phyloP scores from a whole-genome alignment of 2,329 filamentous ascomycete genomes.

The Stachybotrys echinatus region DNA sequence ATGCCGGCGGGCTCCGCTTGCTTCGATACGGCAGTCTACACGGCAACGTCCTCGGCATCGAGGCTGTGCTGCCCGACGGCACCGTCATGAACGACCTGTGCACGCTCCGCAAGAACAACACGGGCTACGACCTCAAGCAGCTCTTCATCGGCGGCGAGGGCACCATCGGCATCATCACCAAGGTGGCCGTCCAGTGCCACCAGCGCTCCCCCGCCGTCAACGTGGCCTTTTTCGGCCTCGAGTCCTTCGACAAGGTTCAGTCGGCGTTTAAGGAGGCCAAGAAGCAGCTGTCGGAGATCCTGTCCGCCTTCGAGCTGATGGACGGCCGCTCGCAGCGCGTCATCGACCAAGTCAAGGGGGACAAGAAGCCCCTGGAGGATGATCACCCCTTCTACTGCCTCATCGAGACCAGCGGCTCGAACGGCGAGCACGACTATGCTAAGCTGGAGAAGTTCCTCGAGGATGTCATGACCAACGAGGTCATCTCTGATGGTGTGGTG shows the following conservation, averaged over 20 bases:
- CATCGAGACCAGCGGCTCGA: conserved; percentile 93
- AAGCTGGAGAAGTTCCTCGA: conserved; percentile 91
- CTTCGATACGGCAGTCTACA: conserved; percentile 92
- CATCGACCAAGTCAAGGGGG: conserved; percentile 68
- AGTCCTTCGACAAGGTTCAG: conserved; percentile 86
- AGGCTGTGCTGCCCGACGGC: conserved; percentile 90
- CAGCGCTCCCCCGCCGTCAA: conserved; percentile 85
- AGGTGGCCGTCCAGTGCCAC: conserved; percentile 81
- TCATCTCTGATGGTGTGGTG: conserved; percentile 83
- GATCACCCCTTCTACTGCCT: conserved; percentile 94
- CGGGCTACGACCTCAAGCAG: conserved; percentile 95
- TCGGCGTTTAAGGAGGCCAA: conserved; percentile 85
- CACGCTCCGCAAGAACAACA: conserved; percentile 95
- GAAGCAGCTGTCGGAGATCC: conserved; percentile 83
- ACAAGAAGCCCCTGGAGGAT: conserved; percentile 74
- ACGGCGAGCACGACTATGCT: conserved; percentile 85
- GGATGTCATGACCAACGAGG: conserved; percentile 81
- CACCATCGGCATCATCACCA: conserved; percentile 91
- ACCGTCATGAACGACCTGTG: conserved; percentile 86
- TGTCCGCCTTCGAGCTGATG: conserved; percentile 98
- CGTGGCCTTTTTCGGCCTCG: conserved; percentile 88
- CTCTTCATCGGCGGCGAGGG: conserved; percentile 95
- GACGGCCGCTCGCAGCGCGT: conserved; percentile 77
- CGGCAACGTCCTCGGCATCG: conserved; percentile 85
- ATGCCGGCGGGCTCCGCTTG: conserved; percentile 85